A percentile compares a stretch with the other conserved stretches of the same genome.
Conservation (phyloP, 139 green algal species). For the Pedinophyceae sp. region DNA sequence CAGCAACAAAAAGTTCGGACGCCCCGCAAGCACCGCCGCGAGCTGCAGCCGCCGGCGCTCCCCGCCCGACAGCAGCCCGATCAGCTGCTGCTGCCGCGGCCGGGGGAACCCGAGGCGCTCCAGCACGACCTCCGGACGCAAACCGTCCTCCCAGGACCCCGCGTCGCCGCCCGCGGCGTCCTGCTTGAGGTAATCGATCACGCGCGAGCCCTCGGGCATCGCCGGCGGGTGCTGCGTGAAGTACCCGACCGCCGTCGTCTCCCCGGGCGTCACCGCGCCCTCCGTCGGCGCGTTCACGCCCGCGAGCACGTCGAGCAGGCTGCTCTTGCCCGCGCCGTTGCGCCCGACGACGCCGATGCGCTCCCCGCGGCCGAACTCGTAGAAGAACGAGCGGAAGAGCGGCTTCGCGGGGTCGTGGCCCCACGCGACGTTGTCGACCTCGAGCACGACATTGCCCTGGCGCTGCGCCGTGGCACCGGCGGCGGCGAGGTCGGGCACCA, state of each 20-base stretch:
- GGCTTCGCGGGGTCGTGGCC: not conserved
- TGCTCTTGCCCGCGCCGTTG: slow-evolving; percentile 47
- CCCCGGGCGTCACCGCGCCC: slow-evolving; percentile 22
- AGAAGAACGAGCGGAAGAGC: slow-evolving; percentile 37
- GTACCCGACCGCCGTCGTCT: slow-evolving; percentile 50
- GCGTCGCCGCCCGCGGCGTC: not conserved
- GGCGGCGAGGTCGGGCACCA: not conserved
- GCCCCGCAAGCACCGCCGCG: slow-evolving; percentile 39
- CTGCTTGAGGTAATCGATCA: slow-evolving; percentile 45
- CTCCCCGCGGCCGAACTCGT: slow-evolving; percentile 39
- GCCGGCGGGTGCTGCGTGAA: slow-evolving; percentile 49
- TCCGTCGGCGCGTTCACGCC: slow-evolving; percentile 12
- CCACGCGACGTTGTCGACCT: not conserved
- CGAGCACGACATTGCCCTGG: not conserved
- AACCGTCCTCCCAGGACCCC: slow-evolving; percentile 4
- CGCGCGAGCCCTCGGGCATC: slow-evolving; percentile 28
- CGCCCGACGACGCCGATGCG: slow-evolving; percentile 49
- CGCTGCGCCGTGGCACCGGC: not conserved
- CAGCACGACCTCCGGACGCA: slow-evolving; percentile 19
- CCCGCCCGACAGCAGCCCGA: slow-evolving; percentile 28
- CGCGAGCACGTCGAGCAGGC: slow-evolving; percentile 42
- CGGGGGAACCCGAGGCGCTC: slow-evolving; percentile 38
- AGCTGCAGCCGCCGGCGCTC: slow-evolving; percentile 60
- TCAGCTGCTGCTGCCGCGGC: slow-evolving; percentile 24
- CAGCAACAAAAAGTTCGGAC: slow-evolving; percentile 40